These are phyloP conservation scores for Colletotrichum sp. DNA, from an alignment of 2,329 filamentous ascomycete genomes.

Conservation along the genomic window DNA sequence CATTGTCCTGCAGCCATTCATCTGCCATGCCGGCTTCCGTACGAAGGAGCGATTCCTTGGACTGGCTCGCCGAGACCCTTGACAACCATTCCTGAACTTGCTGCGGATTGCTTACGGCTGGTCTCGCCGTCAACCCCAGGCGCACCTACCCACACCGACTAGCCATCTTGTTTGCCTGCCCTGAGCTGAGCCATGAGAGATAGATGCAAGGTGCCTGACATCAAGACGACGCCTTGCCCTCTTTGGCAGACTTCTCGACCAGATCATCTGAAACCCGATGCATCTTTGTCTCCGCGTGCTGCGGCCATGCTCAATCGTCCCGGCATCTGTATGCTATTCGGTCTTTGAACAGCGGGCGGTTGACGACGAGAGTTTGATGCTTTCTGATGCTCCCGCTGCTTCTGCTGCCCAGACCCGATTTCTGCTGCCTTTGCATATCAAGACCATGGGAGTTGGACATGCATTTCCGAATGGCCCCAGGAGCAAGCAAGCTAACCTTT, in stretches of 20 bases:
- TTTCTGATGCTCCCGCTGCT: background rate
- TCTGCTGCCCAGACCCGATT: background rate
- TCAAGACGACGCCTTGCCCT: background rate
- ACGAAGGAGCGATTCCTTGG: background rate
- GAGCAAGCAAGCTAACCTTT: background rate
- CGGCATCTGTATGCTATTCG: background rate
- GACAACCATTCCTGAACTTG: background rate
- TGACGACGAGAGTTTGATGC: background rate
- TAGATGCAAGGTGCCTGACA: background rate
- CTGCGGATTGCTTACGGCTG: background rate
- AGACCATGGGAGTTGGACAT: background rate
- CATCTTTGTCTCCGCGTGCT: background rate
- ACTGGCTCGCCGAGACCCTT: background rate
- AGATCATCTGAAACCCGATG: conserved; percentile 10
- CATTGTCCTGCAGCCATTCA: background rate
- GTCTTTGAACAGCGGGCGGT: background rate
- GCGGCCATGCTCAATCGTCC: background rate
- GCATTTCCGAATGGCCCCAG: background rate
- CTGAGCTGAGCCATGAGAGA: background rate
- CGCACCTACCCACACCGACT: background rate
- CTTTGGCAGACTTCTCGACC: conserved; percentile 10
- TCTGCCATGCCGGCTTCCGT: background rate
- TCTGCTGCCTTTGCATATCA: background rate
- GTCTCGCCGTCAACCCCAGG: background rate
- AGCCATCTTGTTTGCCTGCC: background rate